Percentiles rank a stretch among this genome's conserved stretches.
These are phyloP conservation scores for Setaria viridis DNA, from an alignment of 202 grass and related monocot species.

Conservation along the genomic window DNA sequence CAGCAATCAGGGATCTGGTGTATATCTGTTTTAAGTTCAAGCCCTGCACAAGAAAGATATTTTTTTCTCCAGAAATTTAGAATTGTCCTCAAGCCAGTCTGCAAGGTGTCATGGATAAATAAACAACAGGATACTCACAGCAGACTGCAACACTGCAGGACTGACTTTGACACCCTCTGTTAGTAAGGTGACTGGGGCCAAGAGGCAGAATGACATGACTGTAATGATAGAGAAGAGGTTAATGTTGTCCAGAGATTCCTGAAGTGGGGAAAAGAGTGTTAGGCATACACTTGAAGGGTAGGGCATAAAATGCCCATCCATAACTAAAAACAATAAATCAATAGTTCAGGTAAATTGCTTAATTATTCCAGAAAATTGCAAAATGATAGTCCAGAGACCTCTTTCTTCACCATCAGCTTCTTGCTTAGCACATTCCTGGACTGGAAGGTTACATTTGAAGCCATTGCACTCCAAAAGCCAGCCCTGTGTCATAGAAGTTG, in stretches of 20 bases:
- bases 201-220: slow-evolving; percentile 93
- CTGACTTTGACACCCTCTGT: slow-evolving; percentile 86
- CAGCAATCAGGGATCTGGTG: slow-evolving; percentile 74
- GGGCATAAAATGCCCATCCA: slow-evolving; percentile 9
- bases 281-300: slow-evolving; percentile 6
- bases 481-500: slow-evolving; percentile 49
- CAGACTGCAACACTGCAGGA: slow-evolving; percentile 74
- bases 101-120: slow-evolving; percentile 1
- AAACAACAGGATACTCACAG: slow-evolving; percentile 69
- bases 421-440: slow-evolving; percentile 98
- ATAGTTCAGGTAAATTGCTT: neutral
- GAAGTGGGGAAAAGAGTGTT: slow-evolving; percentile 21
- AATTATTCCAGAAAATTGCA: slow-evolving; percentile 4
- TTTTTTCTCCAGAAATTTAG: slow-evolving; percentile 42
- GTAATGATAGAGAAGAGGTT: slow-evolving; percentile 96
- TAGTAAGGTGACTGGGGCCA: slow-evolving; percentile 80
- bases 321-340: slow-evolving; percentile 38
- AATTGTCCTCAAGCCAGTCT: slow-evolving; percentile 20
- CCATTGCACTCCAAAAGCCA: slow-evolving; percentile 96
- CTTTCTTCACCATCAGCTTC: slow-evolving; percentile 98
- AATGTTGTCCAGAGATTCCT: slow-evolving; percentile 97
- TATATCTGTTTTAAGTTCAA: slow-evolving; percentile 80
- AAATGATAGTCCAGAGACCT: slow-evolving; percentile 51
- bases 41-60: slow-evolving; percentile 58
- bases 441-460: slow-evolving; percentile 95